Conservation (phyloP, 2,329 filamentous ascomycete genomes). For the Capronia epimyces region DNA sequence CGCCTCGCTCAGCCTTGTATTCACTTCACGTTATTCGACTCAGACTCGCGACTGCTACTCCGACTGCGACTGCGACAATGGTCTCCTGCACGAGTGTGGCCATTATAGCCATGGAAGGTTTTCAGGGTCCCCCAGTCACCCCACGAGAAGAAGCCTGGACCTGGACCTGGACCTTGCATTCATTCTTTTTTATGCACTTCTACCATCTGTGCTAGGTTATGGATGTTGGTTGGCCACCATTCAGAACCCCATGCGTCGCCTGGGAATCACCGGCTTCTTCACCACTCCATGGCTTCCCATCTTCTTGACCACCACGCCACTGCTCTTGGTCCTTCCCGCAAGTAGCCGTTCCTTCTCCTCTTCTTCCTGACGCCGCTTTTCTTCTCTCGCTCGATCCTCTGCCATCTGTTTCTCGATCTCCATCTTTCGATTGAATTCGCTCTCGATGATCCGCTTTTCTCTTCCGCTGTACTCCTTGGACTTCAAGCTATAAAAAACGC, state of each 20-base stretch:
- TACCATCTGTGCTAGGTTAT: background rate
- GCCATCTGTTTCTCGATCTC: constrained; percentile 93
- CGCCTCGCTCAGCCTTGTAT: background rate
- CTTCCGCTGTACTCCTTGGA: constrained; percentile 91
- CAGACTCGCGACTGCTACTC: background rate
- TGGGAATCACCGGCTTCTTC: constrained; percentile 27
- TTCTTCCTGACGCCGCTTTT: constrained; percentile 49
- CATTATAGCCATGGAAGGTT: background rate
- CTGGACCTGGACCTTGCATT: background rate
- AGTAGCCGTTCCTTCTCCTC: constrained; percentile 35
- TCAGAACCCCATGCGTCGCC: constrained; percentile 28
- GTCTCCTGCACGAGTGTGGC: background rate
- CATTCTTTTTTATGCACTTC: background rate
- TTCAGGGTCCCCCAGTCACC: too few species aligned
- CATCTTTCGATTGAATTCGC: constrained; percentile 86
- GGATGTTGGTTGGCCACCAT: too few species aligned
- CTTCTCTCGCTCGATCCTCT: constrained; percentile 75
- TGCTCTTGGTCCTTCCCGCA: constrained; percentile 19
- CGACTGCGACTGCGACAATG: background rate
- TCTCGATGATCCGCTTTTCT: constrained; percentile 80
- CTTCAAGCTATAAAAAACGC: constrained; percentile 95
- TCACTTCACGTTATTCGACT: background rate
- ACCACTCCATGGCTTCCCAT: constrained; percentile 29
- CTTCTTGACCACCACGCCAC: constrained; percentile 27
- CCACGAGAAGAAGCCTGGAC: too few species aligned